Evolutionary conservation across 2,329 filamentous ascomycete species (phyloP).

Genomic region (Colletotrichum incanum): DNA sequence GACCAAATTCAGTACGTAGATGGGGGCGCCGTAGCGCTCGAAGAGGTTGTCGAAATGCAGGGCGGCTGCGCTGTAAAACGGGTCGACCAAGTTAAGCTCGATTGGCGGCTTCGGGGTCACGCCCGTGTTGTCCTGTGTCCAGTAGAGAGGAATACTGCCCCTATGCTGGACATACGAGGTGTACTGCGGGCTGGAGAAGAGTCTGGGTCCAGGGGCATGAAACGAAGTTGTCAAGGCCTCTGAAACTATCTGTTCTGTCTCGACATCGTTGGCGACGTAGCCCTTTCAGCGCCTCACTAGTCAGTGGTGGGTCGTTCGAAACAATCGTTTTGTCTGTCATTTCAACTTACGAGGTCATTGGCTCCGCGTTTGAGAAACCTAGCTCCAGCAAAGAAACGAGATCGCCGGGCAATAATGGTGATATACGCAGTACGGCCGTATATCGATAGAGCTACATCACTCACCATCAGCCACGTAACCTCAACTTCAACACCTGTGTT

Average conservation of each 20-base stretch:
- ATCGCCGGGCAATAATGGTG: constrained; percentile 92
- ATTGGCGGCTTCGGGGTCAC: constrained; percentile 98
- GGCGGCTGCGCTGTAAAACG: constrained; percentile 93
- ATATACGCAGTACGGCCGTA: constrained; percentile 93
- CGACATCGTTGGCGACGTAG: constrained; percentile 98
- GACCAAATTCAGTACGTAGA: constrained; percentile 93
- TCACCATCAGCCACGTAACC: not conserved
- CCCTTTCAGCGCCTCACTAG: constrained; percentile 63
- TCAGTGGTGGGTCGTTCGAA: constrained; percentile 15
- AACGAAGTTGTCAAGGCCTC: constrained; percentile 96
- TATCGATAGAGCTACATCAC: constrained; percentile 77
- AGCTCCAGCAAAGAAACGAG: constrained; percentile 93
- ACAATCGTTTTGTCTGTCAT: too few species aligned
- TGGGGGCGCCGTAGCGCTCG: constrained; percentile 89
- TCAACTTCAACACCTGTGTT: not conserved
- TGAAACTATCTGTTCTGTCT: constrained; percentile 98
- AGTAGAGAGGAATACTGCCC: constrained; percentile 96
- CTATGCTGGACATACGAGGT: constrained; percentile 98
- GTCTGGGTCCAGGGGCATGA: constrained; percentile 87
- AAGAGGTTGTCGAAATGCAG: constrained; percentile 97
- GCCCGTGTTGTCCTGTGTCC: constrained; percentile 96
- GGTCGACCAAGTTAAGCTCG: constrained; percentile 94
- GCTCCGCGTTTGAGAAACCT: constrained; percentile 94
- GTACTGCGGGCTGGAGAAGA: constrained; percentile 91
- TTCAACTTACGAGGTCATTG: constrained; percentile 78